Evolutionary conservation across 2,329 filamentous ascomycete genomes (phyloP).

Genomic region (Colletotrichum tabaci): DNA sequence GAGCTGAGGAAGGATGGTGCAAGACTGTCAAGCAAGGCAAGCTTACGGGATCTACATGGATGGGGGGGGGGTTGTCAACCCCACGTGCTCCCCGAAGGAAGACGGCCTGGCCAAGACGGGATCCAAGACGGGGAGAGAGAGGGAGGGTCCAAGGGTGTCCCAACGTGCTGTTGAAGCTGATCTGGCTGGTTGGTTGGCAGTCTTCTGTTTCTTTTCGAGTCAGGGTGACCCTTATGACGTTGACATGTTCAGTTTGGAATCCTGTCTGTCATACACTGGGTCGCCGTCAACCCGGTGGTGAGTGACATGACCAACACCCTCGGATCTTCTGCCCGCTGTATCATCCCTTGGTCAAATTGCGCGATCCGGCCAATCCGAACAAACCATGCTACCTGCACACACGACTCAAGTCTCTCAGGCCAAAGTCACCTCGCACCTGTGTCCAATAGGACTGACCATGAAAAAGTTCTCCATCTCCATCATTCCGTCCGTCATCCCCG

Average conservation of each 20-base stretch:
- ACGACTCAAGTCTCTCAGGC: not conserved
- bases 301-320: not conserved
- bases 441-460: constrained; percentile 49
- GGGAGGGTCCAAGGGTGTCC: not conserved
- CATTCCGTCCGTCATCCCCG: constrained; percentile 54
- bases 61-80: not conserved
- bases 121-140: not conserved
- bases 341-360: not conserved
- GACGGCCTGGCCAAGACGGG: constrained; percentile 8
- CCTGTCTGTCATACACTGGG: not conserved
- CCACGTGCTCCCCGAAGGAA: not conserved
- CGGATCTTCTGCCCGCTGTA: not conserved
- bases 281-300: not conserved
- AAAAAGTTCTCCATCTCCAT: constrained; percentile 55
- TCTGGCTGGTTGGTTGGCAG: not conserved
- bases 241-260: not conserved
- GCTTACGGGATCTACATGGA: not conserved
- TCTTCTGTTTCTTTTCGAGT: not conserved
- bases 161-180: not conserved
- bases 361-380: constrained; percentile 1
- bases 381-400: not conserved
- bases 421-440: constrained; percentile 49
- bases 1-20: not conserved
- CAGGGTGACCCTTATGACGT: not conserved
- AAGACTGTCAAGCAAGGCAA: not conserved